Percentiles rank a stretch among this genome's conserved stretches.
Conservation (phyloP, 495 filamentous ascomycete genomes). For the Letharia columbiana region DNA sequence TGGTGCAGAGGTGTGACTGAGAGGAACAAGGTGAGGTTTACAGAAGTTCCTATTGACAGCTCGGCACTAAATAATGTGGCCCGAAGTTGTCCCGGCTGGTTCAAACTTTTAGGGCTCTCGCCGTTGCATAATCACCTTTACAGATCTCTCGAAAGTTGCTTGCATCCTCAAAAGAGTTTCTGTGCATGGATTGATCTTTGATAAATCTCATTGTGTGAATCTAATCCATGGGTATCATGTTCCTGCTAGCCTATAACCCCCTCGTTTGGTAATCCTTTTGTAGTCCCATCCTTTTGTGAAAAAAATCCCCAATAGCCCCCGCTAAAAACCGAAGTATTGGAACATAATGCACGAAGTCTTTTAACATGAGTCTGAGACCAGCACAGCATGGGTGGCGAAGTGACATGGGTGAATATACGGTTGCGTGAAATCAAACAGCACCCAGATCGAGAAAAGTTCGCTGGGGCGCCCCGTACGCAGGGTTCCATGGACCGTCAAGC, state of each 20-base stretch:
- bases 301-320: neutral
- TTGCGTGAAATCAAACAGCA: neutral
- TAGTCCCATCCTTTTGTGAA: neutral
- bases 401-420: neutral
- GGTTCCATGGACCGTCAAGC: constrained; percentile 23
- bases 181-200: neutral
- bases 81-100: neutral
- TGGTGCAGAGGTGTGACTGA: neutral
- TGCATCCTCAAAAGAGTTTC: neutral
- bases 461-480: constrained; percentile 9
- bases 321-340: neutral
- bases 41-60: too few relatives aligned
- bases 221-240: neutral
- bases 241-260: neutral
- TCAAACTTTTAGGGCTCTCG: too few relatives aligned
- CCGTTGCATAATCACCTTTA: neutral
- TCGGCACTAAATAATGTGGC: neutral
- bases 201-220: neutral
- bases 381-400: neutral
- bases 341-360: neutral
- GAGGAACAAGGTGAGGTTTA: too few relatives aligned
- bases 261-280: neutral
- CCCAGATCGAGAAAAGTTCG: constrained; percentile 17
- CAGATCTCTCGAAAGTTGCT: neutral
- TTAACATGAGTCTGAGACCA: neutral